Evolutionary conservation across 768 basidiomycete genomes (phyloP).

Genomic region (Zangia roseola): DNA sequence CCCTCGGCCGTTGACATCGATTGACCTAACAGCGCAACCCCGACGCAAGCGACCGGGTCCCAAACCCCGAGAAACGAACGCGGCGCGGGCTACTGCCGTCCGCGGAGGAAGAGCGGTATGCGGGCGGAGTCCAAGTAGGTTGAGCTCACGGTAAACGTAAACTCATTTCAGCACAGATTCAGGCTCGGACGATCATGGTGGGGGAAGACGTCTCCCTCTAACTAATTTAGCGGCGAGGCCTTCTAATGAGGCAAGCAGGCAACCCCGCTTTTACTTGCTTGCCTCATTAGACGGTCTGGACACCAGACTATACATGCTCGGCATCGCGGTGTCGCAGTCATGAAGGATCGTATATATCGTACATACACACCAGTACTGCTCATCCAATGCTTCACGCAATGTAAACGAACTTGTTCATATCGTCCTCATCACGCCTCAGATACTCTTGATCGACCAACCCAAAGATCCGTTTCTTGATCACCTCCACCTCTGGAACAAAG

Average conservation of each 20-base stretch:
- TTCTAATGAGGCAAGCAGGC: conserved; percentile 6
- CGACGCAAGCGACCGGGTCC: neutral
- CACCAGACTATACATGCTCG: neutral
- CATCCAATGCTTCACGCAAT: conserved; percentile 51
- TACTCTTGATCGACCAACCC: conserved; percentile 85
- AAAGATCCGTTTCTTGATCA: conserved; percentile 85
- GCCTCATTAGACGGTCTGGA: neutral
- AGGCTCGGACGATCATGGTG: too few relatives aligned
- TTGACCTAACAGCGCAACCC: too few relatives aligned
- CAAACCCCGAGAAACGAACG: too few relatives aligned
- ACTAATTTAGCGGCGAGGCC: neutral
- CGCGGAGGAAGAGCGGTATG: too few relatives aligned
- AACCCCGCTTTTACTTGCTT: neutral
- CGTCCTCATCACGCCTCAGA: conserved; percentile 70
- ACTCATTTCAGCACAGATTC: too few relatives aligned
- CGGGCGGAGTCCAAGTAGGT: too few relatives aligned
- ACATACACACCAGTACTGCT: neutral
- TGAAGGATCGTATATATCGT: too few relatives aligned
- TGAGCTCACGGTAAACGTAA: too few relatives aligned
- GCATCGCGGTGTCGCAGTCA: too few relatives aligned
- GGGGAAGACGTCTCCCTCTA: neutral
- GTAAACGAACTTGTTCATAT: conserved; percentile 74
- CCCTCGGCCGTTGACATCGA: too few relatives aligned
- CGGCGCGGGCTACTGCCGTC: too few relatives aligned
- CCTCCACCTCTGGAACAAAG: conserved; percentile 80